phyloP scores from a whole-genome alignment of 2,329 filamentous ascomycete genomes.

The Exophiala sp. region DNA sequence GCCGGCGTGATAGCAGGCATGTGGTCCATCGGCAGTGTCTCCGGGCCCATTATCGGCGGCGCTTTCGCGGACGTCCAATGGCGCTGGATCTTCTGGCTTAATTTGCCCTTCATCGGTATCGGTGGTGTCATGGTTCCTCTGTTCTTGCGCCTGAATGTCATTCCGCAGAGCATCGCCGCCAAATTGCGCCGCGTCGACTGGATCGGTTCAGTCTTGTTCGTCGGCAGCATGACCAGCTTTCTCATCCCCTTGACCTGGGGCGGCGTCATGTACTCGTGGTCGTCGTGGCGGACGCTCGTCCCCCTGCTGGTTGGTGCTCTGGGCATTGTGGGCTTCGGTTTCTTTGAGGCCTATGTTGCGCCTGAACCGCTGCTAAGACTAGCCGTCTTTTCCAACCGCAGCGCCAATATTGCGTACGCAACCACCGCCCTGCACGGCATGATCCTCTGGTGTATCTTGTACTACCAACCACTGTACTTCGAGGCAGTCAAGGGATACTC shows the following conservation, averaged over 20 bases:
- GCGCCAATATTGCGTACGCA: slow-evolving; percentile 48
- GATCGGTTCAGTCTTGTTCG: slow-evolving; percentile 59
- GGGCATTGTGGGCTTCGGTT: slow-evolving; percentile 51
- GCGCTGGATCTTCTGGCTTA: slow-evolving; percentile 66
- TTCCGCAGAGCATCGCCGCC: slow-evolving; percentile 44
- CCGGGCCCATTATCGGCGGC: slow-evolving; percentile 31
- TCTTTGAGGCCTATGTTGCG: slow-evolving; percentile 54
- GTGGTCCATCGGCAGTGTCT: slow-evolving; percentile 27
- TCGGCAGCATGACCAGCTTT: slow-evolving; percentile 56
- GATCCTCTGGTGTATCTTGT: slow-evolving; percentile 49
- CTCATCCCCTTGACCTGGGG: slow-evolving; percentile 63
- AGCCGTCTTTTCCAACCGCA: slow-evolving; percentile 46
- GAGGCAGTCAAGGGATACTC: slow-evolving; percentile 51
- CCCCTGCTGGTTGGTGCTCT: slow-evolving; percentile 56
- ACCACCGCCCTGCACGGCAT: slow-evolving; percentile 56
- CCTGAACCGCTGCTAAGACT: slow-evolving; percentile 50
- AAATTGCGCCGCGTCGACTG: slow-evolving; percentile 60
- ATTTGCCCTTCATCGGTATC: slow-evolving; percentile 56
- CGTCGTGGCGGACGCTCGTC: slow-evolving; percentile 59
- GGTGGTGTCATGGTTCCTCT: slow-evolving; percentile 47
- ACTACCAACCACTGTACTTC: slow-evolving; percentile 51
- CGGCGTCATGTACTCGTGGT: slow-evolving; percentile 64
- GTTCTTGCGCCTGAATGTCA: slow-evolving; percentile 53
- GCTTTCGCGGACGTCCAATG: slow-evolving; percentile 30
- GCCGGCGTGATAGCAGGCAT: slow-evolving; percentile 24